Evolutionary conservation across 202 grass and related monocot species (phyloP), one percentile per base, ranked within the genome.

Genomic region (Tripidium arundinaceum): DNA sequence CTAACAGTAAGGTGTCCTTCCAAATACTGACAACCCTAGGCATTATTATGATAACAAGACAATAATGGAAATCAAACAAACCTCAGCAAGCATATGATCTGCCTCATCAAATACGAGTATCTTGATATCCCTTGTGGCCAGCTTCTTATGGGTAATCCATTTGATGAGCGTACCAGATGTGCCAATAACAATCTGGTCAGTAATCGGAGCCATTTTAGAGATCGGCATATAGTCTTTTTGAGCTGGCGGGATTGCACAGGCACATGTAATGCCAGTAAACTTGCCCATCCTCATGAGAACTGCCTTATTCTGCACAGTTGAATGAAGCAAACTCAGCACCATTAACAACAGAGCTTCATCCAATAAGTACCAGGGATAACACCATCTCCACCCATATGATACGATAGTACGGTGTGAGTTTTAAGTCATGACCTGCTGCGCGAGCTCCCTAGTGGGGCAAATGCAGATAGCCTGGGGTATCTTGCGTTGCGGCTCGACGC

Each of bases 131-230:
- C 84, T 90, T 5, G 92, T 98, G 0, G 81, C 29, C 43, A 98
- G 59, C 47, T 98, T 98, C 72, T 78, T 90, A 81, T 84, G 52
- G 27, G 60, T 86, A 77, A 89, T 95, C 92, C 92, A 95, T 72
- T 95, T 98, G 47, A 89, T 95, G 34, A 98, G 90, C 2, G 96
- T 98, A 14, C 92, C 96, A n/a, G 92, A 91, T 84, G 96, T 98
- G 83, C 96, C 96, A 31, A 98, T 93, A 8, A 95, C 92, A 33
- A 98, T 80, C 82, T 98, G 96, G 52, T 95, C 92, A 73, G 86
- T 95, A 25, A 98, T 61, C 1, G 70, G 42, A 11, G 87, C 67
- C 58, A 84, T 89, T 68, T 61, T 92, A 38, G 75, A 59, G 62
- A 92, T 74, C 0, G 91, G 89, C 58, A 94, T 70, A 65, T 92